Percentiles rank a stretch among this genome's conserved stretches.
phyloP scores from a whole-genome alignment of 495 filamentous ascomycete genomes.

The Daldinia caldariorum region DNA sequence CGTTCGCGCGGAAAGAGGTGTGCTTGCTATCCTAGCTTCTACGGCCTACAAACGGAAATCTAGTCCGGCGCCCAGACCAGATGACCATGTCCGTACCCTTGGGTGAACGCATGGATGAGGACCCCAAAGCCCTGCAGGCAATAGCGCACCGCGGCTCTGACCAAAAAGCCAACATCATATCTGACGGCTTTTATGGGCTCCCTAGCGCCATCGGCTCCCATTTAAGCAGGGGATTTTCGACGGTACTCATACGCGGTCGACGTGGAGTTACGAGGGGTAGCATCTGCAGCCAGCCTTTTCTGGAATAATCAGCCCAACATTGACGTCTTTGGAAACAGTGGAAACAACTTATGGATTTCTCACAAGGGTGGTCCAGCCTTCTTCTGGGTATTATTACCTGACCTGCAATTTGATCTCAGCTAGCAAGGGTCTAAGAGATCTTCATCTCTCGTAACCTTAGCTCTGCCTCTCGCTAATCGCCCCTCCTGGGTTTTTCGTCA shows the following conservation, averaged over 20 bases:
- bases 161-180: conserved; percentile 42
- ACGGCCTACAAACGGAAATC: conserved; percentile 45
- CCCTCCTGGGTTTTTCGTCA: conserved; percentile 39
- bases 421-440: conserved; percentile 41
- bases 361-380: conserved; percentile 35
- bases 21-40: conserved; percentile 30
- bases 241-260: conserved; percentile 45
- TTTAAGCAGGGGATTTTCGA: conserved; percentile 40
- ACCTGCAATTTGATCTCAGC: conserved; percentile 43
- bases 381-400: conserved; percentile 43
- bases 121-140: conserved; percentile 41
- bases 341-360: conserved; percentile 38
- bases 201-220: conserved; percentile 46
- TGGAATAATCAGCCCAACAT: conserved; percentile 41
- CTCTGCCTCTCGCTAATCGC: conserved; percentile 41
- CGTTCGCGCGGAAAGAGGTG: conserved; percentile 35
- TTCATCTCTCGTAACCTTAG: conserved; percentile 43
- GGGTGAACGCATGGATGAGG: conserved; percentile 36
- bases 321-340: conserved; percentile 45
- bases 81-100: conserved; percentile 41
- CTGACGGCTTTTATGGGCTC: conserved; percentile 44
- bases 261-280: conserved; percentile 47
- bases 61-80: conserved; percentile 42
- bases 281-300: conserved; percentile 43
- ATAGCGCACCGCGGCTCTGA: conserved; percentile 44